Evolutionary conservation across 805 yeast species (phyloP), one percentile per base, ranked within the genome.

Genomic region (Candida germanica): DNA sequence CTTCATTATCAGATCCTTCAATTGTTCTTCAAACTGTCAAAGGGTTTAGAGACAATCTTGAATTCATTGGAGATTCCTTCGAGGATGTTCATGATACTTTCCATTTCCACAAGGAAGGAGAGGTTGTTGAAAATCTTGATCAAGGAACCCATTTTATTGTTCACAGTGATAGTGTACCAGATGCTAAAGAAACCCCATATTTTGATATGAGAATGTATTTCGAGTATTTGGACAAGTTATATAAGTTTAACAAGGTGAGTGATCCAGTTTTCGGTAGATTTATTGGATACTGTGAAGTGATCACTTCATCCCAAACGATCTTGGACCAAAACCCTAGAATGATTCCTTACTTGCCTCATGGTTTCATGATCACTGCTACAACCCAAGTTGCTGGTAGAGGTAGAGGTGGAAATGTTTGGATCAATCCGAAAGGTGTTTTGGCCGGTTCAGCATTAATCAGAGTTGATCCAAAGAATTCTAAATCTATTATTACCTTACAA

Each of bases 391-490:
- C 87, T 0, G 99, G 98, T 1, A 71, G 91, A 32, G 99, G 99
- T 2, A 76, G 99, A 38, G 95, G 97, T 11, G 94, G 93, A 1
- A 93, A 93, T 47, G 80, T 79, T 2, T 93, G 98, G 98, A 82
- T 93, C 16, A 89, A 87, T 47, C 99, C 99, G 3, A 71, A 75
- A 16, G 99, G 99, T 8, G 94, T 88, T 1, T 61, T 87, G 58
- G 95, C 98, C 0, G 75, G 80, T 5, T 87, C 96, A 0, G 73
- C 79, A 1, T 75, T 87, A 8, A 56, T 86, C 41, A 73, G 79
- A 33, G 61, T 88, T 10, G 69, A 71, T 3, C 50, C 51, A 3
- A 51, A 66, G 2, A 63, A 67, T 15, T 58, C 64, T 13, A 62
- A 74, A 21, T 73, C 84, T 6, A 73, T 93, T 17, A 94, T 88